Base-by-base conservation (phyloP, 495 filamentous ascomycete genomes). In the Aspergillus kassunensis region DNA sequence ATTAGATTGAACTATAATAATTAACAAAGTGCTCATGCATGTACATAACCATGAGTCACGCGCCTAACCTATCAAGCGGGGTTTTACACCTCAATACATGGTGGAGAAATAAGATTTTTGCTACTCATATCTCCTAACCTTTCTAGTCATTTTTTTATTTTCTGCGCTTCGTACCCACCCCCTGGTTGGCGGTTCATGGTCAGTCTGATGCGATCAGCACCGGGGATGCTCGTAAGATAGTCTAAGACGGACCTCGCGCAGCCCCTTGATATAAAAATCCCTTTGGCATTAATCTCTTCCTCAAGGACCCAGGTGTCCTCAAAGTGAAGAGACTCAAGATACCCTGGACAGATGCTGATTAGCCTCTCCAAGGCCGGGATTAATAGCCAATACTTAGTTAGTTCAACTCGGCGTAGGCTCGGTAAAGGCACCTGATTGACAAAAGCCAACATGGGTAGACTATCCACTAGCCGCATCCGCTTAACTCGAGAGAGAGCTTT, bases 221-320 rank as follows among this genome's bases (percentile, higher is more conserved):
- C 30, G 12, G 12, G 30, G 12, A 33, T 6, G 30, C 6, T 8
- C 7, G 7, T 2, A 33, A 33, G 9, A 33, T 33, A n/a, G 7
- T 33, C 30, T 11, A 33, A 11, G 30, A n/a, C 9, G 3, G 30
- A 3, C 30, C 16, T 39, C 8, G 24, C 9, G 24, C 24, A 4
- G 24, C 18, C 34, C 47, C 27, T 30, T 10, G 47, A 49, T 29
- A 49, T 11, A 39, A 25, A 40, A 13, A 49, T 39, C 6, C 47
- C 34, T 16, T 49, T 34, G 8, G 15, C 15, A 7, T 29, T 25
- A 3, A 49, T 23, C 35, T 21, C 24, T 29, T 49, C 47, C 15
- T 39, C 19, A 18, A 49, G 33, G 3, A 49, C 12, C 47, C 47
- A 49, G n/a, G 23, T 39, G n/a, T 49, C 25, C 19, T 49, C 47